These are phyloP conservation scores for Fusarium fracticaudum DNA, from an alignment of 2,329 filamentous ascomycete genomes.

Conservation along the genomic window DNA sequence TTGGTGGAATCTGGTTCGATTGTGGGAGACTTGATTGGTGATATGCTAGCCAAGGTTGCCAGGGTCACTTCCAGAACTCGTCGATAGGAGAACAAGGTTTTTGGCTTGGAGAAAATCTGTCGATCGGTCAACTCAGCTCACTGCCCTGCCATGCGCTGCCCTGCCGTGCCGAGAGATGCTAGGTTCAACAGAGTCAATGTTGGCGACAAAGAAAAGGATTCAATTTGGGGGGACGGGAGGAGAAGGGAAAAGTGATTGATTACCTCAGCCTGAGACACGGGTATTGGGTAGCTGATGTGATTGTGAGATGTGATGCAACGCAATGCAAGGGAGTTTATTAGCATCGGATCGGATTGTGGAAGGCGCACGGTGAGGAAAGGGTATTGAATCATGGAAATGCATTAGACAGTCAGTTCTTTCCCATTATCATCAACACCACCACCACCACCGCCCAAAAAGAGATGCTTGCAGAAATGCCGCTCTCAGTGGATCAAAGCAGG, in stretches of 20 bases:
- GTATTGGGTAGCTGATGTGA: background rate
- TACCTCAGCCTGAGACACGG: background rate
- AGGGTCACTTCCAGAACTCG: conserved; percentile 41
- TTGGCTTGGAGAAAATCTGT: conserved; percentile 39
- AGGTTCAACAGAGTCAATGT: background rate
- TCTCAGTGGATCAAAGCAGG: background rate
- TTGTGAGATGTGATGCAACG: background rate
- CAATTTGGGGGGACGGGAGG: background rate
- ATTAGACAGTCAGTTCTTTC: conserved; percentile 28
- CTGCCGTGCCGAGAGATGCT: background rate
- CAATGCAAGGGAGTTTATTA: background rate
- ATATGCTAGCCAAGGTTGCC: conserved; percentile 15
- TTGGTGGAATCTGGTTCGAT: conserved; percentile 11
- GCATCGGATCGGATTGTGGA: background rate
- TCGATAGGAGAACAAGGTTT: conserved; percentile 39
- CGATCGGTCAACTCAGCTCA: conserved; percentile 36
- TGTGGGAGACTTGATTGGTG: conserved; percentile 26
- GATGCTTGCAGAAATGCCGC: conserved; percentile 32
- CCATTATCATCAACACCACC: conserved; percentile 15
- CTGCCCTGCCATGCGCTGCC: conserved; percentile 3
- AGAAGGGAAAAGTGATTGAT: background rate
- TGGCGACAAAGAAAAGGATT: background rate
- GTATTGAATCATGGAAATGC: conserved; percentile 30
- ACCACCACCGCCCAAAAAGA: conserved; percentile 17
- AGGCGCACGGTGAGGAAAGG: conserved; percentile 2